Conservation (phyloP, 163 green algal species). For the Prototheca cutis region DNA sequence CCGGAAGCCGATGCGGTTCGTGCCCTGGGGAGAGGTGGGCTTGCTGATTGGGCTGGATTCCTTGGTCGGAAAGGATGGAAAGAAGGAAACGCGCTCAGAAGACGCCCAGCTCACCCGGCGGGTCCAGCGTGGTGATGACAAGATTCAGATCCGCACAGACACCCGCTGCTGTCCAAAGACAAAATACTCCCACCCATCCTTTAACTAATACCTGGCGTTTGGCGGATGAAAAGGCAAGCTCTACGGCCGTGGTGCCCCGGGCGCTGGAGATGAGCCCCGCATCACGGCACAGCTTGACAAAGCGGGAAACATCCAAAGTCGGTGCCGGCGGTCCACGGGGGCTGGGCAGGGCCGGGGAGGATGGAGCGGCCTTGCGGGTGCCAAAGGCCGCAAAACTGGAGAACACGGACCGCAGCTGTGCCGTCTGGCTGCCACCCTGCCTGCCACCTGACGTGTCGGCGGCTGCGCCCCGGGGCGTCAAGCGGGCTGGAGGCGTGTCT, state of each 20-base stretch:
- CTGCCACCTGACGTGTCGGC: too few species aligned
- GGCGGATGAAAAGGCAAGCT: neutral
- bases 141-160: too few species aligned
- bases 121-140: neutral
- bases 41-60: neutral
- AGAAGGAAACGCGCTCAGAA: neutral
- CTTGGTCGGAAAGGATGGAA: neutral
- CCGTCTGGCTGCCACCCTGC: too few species aligned
- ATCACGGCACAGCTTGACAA: constrained; percentile 1
- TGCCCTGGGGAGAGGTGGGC: neutral
- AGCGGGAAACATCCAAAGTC: neutral
- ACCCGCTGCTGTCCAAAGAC: too few species aligned
- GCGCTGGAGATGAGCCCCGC: neutral
- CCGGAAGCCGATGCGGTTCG: neutral
- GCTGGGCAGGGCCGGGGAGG: too few species aligned
- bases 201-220: neutral
- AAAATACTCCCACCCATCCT: neutral
- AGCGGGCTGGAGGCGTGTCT: too few species aligned
- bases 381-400: neutral
- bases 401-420: neutral
- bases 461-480: too few species aligned
- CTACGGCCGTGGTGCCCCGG: neutral
- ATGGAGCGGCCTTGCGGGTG: neutral
- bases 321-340: too few species aligned
- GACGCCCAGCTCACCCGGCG: neutral